phyloP scores from a whole-genome alignment of 768 basidiomycete species.

The Aureoboletus auriporus region DNA sequence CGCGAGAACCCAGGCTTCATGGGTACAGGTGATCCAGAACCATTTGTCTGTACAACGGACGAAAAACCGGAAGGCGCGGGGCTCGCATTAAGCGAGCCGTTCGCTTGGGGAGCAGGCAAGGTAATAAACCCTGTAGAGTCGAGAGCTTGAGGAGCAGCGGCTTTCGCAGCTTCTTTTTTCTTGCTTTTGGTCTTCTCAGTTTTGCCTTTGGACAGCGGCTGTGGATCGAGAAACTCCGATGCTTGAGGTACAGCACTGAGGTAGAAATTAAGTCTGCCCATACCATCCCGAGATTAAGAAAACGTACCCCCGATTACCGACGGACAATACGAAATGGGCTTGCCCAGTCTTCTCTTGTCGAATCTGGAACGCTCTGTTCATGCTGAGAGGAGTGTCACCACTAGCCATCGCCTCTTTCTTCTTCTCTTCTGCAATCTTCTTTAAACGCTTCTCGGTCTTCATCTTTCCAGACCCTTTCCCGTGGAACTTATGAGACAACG shows the following conservation, averaged over 20 bases:
- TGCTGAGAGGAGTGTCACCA: constrained; percentile 93
- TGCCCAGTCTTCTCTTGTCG: constrained; percentile 93
- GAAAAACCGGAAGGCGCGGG: constrained; percentile 40
- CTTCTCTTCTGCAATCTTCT: constrained; percentile 97
- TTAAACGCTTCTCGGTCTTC: constrained; percentile 95
- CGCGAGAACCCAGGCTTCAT: constrained; percentile 69
- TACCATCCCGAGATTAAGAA: neutral
- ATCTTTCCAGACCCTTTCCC: constrained; percentile 95
- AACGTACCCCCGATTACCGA: constrained; percentile 86
- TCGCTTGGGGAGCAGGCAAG: constrained; percentile 53
- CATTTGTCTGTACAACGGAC: constrained; percentile 24
- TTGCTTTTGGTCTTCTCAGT: constrained; percentile 81
- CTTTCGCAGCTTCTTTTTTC: constrained; percentile 62
- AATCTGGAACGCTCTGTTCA: constrained; percentile 91
- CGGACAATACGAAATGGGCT: constrained; percentile 93
- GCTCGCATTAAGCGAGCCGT: constrained; percentile 39
- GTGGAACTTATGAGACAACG: constrained; percentile 95
- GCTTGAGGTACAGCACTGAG: constrained; percentile 83
- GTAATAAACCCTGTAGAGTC: constrained; percentile 67
- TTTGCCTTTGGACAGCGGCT: constrained; percentile 79
- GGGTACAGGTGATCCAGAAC: constrained; percentile 60
- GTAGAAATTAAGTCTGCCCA: constrained; percentile 3
- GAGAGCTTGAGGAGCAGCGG: constrained; percentile 39
- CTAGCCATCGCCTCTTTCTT: constrained; percentile 92
- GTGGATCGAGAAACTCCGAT: constrained; percentile 74